Evolutionary conservation across 768 basidiomycete genomes (phyloP).

Genomic region (Chiua virens): DNA sequence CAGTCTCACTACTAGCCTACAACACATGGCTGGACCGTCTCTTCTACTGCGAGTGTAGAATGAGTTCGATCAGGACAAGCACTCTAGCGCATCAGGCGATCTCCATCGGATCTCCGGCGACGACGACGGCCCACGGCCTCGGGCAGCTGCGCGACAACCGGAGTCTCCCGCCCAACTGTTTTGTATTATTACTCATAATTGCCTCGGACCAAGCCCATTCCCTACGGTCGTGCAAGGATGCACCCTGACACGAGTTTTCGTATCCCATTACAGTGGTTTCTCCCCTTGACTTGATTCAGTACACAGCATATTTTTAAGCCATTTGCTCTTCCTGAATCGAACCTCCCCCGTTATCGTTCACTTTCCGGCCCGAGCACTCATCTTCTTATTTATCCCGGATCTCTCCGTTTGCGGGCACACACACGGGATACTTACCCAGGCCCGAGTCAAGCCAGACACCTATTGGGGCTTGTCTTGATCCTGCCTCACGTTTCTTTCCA

Average conservation of each 20-base stretch:
- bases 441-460: conserved; percentile 1
- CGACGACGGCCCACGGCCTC: conserved; percentile 20
- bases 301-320: conserved; percentile 10
- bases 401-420: conserved; percentile 14
- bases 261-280: conserved; percentile 19
- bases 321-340: conserved; percentile 23
- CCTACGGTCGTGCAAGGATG: conserved; percentile 22
- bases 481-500: not conserved
- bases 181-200: conserved; percentile 39
- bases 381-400: conserved; percentile 29
- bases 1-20: conserved; percentile 7
- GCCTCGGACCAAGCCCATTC: conserved; percentile 23
- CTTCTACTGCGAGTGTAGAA: conserved; percentile 25
- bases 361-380: conserved; percentile 8
- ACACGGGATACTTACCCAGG: conserved; percentile 1
- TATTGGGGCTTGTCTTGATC: not conserved
- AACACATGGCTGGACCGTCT: conserved; percentile 8
- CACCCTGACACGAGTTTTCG: conserved; percentile 18
- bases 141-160: conserved; percentile 13
- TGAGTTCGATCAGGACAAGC: conserved; percentile 19
- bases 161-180: conserved; percentile 11
- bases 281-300: conserved; percentile 16
- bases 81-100: conserved; percentile 20
- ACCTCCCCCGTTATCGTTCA: conserved; percentile 1
- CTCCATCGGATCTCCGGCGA: conserved; percentile 24